Evolutionary conservation across 2,329 filamentous ascomycete species (phyloP).

Genomic region (Aureobasidium sp.): DNA sequence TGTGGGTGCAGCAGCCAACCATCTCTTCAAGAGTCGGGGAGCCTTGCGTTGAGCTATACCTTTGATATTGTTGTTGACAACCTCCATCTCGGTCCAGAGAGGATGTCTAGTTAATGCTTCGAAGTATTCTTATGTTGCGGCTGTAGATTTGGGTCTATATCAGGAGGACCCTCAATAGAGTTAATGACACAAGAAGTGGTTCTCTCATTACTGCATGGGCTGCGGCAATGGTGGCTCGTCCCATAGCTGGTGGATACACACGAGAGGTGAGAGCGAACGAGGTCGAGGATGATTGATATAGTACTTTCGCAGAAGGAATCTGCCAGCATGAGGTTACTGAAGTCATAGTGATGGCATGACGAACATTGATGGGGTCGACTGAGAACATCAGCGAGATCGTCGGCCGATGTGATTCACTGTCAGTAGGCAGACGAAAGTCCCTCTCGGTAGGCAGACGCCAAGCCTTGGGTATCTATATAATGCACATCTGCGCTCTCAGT

Average conservation of each 20-base stretch:
- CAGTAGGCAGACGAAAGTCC: background rate
- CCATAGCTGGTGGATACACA: background rate
- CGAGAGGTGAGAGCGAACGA: background rate
- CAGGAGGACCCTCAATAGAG: background rate
- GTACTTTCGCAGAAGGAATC: too few species aligned
- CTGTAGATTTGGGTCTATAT: background rate
- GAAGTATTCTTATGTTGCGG: too few species aligned
- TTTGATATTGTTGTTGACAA: background rate
- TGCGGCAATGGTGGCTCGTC: background rate
- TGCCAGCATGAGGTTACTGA: background rate
- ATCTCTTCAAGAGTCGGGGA: background rate
- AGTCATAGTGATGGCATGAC: background rate
- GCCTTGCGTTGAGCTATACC: background rate
- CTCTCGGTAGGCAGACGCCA: background rate
- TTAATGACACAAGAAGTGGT: background rate
- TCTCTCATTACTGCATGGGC: background rate
- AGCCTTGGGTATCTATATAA: background rate
- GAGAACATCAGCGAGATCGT: background rate
- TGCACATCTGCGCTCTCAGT: background rate
- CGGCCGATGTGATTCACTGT: background rate
- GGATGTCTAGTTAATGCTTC: too few species aligned
- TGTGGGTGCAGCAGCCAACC: background rate
- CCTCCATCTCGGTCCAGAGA: too few species aligned
- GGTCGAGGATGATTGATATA: background rate
- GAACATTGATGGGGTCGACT: background rate